Percentiles rank a stretch among this genome's conserved stretches.
These are phyloP conservation scores for Apiotrichum mycotoxinovorans DNA, from an alignment of 1,284 basidiomycete species.

Conservation along the genomic window DNA sequence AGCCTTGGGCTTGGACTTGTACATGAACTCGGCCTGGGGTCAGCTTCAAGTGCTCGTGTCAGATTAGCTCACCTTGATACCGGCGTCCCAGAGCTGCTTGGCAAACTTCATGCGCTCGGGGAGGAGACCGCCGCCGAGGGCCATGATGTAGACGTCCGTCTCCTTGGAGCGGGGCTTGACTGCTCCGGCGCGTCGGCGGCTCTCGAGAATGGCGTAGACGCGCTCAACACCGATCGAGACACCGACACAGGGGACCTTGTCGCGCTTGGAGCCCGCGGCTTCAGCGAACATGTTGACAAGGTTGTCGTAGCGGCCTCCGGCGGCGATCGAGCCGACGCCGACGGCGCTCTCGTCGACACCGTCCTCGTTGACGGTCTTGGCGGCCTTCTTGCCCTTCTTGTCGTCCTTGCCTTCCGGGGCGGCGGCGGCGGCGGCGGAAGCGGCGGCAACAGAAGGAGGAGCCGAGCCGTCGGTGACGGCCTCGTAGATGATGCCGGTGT, in stretches of 20 bases:
- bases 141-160: slow-evolving; percentile 91
- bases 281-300: slow-evolving; percentile 92
- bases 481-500: slow-evolving; percentile 98
- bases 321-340: slow-evolving; percentile 96
- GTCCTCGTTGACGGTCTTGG: slow-evolving; percentile 58
- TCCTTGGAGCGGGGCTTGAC: slow-evolving; percentile 69
- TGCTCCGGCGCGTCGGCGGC: slow-evolving; percentile 71
- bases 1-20: slow-evolving; percentile 85
- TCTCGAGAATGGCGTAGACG: slow-evolving; percentile 91
- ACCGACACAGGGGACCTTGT: slow-evolving; percentile 82
- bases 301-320: slow-evolving; percentile 93
- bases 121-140: slow-evolving; percentile 75
- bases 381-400: slow-evolving; percentile 52
- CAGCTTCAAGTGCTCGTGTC: background rate
- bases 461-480: slow-evolving; percentile 90
- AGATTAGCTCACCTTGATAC: slow-evolving; percentile 73
- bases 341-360: slow-evolving; percentile 89
- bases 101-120: slow-evolving; percentile 81
- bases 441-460: slow-evolving; percentile 71
- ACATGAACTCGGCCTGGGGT: slow-evolving; percentile 80
- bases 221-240: slow-evolving; percentile 91
- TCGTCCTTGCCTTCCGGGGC: slow-evolving; percentile 24
- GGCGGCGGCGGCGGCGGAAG: slow-evolving; percentile 42
- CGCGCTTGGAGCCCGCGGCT: slow-evolving; percentile 61
- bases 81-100: slow-evolving; percentile 76